Evolutionary conservation across 257 asterid species (phyloP), one percentile per base, ranked within the genome.

Genomic region (Eustoma russellianum): DNA sequence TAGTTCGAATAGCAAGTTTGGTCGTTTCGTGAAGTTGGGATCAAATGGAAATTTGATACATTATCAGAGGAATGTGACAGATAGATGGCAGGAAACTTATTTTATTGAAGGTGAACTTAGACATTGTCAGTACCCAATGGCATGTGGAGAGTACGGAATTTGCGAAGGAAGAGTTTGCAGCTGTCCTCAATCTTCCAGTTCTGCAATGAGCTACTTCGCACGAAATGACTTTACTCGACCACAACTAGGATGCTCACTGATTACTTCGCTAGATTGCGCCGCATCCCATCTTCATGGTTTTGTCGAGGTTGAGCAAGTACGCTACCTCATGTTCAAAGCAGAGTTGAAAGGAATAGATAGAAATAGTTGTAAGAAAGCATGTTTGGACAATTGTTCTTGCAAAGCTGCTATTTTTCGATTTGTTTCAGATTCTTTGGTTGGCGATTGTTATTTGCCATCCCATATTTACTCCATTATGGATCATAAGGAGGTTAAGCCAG

Each of bases 11-110:
- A 38, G 43, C 43, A 3, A 9, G 12, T 8, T 38, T 38, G 43
- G 33, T 14, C 55, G 49, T 38, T 52, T 58, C 17, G 54, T 64
- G 64, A 55, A 53, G 24, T 48, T 70, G 0, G 64, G 46, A 53
- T 34, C 64, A 5, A 47, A 70, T 9, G 67, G 75, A 52, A 71
- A 64, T 53, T 40, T 70, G 35, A 60, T 47, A 50, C 49, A 51
- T 15, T 70, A 46, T 5, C 48, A 54, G 33, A 46, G 56, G 62
- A 11, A 0, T 1, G 13, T 13, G 16, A 0, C 12, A 6, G 12
- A 13, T 43, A 55, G 59, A 54, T 6, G 0, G 18, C 33, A 8
- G 47, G 9, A 13, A 35, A 16, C 13, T 7, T 55, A 55, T 55
- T 30, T 55, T 18, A 17, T 60, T 5, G 41, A 43, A 60, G 6